phyloP scores from a whole-genome alignment of 2,329 filamentous ascomycete genomes.

The Fusarium beomiforme region DNA sequence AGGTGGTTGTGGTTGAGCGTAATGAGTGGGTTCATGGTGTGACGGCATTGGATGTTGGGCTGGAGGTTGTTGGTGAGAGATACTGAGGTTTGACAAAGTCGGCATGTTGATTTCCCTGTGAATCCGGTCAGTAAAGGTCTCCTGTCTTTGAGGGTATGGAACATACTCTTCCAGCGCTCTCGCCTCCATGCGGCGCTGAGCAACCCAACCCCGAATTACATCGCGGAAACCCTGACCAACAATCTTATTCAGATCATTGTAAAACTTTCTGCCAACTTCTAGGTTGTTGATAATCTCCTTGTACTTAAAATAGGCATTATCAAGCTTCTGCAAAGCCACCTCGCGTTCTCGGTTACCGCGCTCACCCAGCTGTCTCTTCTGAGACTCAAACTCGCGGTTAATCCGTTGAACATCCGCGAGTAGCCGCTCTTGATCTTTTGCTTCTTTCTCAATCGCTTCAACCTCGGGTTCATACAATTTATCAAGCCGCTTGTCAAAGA shows the following conservation, averaged over 20 bases:
- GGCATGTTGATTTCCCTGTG: constrained; percentile 63
- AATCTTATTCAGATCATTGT: constrained; percentile 93
- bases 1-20: constrained; percentile 21
- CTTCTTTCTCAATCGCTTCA: constrained; percentile 75
- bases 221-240: constrained; percentile 84
- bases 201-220: constrained; percentile 78
- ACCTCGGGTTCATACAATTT: constrained; percentile 81
- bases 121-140: constrained; percentile 4
- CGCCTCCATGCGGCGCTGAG: constrained; percentile 83
- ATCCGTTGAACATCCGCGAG: constrained; percentile 75
- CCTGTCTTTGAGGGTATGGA: not conserved
- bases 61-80: constrained; percentile 45
- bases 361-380: constrained; percentile 72
- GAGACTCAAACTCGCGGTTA: constrained; percentile 81
- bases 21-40: constrained; percentile 21
- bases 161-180: constrained; percentile 78
- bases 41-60: constrained; percentile 30
- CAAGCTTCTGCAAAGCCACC: constrained; percentile 84
- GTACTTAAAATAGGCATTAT: constrained; percentile 94
- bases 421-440: constrained; percentile 78
- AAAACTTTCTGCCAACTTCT: constrained; percentile 93
- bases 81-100: constrained; percentile 57
- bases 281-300: constrained; percentile 94
- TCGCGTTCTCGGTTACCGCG: constrained; percentile 78
- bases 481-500: constrained; percentile 85